These are phyloP conservation scores for Annulohypoxylon truncatum DNA, from an alignment of 2,329 filamentous ascomycete species.

Conservation along the genomic window DNA sequence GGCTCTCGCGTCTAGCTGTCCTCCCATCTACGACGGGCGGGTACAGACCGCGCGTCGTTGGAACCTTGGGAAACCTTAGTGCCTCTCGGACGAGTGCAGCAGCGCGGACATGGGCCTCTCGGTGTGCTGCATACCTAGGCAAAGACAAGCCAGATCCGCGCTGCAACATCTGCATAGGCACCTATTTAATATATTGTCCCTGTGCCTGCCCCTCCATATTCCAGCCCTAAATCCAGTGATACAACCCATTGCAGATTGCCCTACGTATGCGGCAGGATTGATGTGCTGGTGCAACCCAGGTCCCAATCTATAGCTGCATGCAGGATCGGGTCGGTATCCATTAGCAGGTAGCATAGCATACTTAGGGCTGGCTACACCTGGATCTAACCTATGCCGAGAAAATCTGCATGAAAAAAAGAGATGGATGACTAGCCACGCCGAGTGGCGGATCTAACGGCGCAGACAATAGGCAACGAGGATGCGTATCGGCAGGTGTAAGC, in stretches of 20 bases:
- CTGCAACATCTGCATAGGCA: background rate
- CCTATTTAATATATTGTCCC: no score
- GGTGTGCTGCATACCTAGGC: conserved; percentile 19
- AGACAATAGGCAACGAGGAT: background rate
- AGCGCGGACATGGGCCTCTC: conserved; percentile 14
- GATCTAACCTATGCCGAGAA: background rate
- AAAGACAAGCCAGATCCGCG: background rate
- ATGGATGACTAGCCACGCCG: background rate
- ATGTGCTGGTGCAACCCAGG: conserved; percentile 8
- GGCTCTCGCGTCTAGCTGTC: background rate
- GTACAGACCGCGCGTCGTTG: conserved; percentile 2
- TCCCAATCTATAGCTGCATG: background rate
- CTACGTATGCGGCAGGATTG: conserved; percentile 9
- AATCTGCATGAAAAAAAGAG: background rate
- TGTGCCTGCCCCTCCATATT: conserved; percentile 29
- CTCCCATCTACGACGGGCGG: background rate
- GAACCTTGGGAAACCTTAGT: background rate
- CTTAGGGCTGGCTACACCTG: no score
- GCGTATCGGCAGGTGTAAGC: background rate
- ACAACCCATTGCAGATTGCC: conserved; percentile 8
- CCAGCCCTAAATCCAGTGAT: conserved; percentile 14
- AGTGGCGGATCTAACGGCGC: conserved; percentile 7
- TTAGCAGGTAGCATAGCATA: background rate
- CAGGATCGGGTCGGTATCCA: background rate
- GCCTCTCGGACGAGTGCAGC: conserved; percentile 18